These are phyloP conservation scores for Syncephalis plumigaleata DNA, from an alignment of 371 early-diverging fungal genomes.

Conservation along the genomic window DNA sequence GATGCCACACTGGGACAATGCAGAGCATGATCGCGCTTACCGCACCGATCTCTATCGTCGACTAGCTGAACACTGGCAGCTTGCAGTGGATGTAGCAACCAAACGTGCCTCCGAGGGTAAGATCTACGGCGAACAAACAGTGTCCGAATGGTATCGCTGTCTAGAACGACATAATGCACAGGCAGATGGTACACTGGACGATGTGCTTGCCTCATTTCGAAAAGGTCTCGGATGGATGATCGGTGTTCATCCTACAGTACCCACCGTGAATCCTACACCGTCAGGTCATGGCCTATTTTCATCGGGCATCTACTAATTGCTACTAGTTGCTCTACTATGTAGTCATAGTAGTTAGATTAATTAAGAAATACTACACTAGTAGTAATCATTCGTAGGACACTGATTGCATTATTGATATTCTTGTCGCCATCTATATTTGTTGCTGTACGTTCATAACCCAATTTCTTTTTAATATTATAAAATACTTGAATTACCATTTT, in stretches of 20 bases:
- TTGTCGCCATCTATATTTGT: no score
- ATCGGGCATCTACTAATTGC: no score
- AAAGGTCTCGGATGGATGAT: slow-evolving; percentile 48
- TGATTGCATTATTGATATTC: no score
- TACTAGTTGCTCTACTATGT: no score
- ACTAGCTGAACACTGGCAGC: slow-evolving; percentile 59
- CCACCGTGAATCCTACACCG: background rate
- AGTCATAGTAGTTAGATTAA: no score
- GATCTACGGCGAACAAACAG: slow-evolving; percentile 45
- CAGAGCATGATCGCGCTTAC: slow-evolving; percentile 35
- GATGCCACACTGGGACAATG: slow-evolving; percentile 67
- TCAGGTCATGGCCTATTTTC: background rate
- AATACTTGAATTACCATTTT: no score
- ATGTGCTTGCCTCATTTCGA: slow-evolving; percentile 47
- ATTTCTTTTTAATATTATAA: no score
- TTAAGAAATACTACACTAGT: no score
- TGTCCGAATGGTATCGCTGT: slow-evolving; percentile 52
- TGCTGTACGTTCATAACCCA: no score
- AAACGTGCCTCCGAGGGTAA: slow-evolving; percentile 59
- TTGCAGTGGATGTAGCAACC: slow-evolving; percentile 47
- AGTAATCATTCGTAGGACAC: no score
- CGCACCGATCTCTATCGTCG: slow-evolving; percentile 45
- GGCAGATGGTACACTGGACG: slow-evolving; percentile 24
- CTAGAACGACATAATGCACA: slow-evolving; percentile 33
- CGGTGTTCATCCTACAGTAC: slow-evolving; percentile 17